Base-by-base conservation (phyloP, 306 rosid species). In the Ceratonia siliqua region DNA sequence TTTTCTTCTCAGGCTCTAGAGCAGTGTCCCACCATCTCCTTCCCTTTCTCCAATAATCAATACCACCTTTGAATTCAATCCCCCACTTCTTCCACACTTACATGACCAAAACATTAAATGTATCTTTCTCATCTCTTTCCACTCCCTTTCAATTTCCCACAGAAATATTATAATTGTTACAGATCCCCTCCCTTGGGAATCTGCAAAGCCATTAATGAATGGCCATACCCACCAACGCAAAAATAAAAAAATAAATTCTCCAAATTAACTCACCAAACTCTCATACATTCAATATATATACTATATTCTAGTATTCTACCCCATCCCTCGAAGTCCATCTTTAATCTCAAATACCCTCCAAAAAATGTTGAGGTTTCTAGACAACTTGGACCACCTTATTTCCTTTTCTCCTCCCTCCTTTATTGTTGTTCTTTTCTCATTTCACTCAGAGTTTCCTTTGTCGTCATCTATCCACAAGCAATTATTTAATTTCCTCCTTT, bases 401-500 rank as follows among this genome's bases (percentile, higher is more conserved):
- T 18, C 53, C 17, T 70, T 35, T 41, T 66, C 65, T 27, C n/a
- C 62, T 62, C 59, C 56, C 49, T 45, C 65, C 21, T 78, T 75
- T 75, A 30, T 78, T 78, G 25, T 6, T 35, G 63, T 25, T 25
- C 41, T n/a, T 46, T 6, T 75, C 21, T 62, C 46, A 63, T 62
- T 71, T 79, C 83, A 85, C 78, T 82, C 82, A 79, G 87, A 82
- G 84, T 62, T 87, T 77, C 87, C 88, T 78, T 88, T 88, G 81
- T 92, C 97, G 59, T 87, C 88, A 67, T 84, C 88, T 81, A 76
- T 88, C 94, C 94, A 82, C 78, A 73, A 82, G 68, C 82, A 79
- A 63, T 79, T 84, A 69, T 77, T 81, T 88, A 88, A 50, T 90
- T 88, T 92, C 81, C 91, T 84, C 89, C 87, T 88, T 78, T 92